A percentile compares a stretch with the other conserved stretches of the same genome.
Evolutionary conservation across 1,284 basidiomycete genomes (phyloP).

Genomic region (Sanguinoderma infundibulare): DNA sequence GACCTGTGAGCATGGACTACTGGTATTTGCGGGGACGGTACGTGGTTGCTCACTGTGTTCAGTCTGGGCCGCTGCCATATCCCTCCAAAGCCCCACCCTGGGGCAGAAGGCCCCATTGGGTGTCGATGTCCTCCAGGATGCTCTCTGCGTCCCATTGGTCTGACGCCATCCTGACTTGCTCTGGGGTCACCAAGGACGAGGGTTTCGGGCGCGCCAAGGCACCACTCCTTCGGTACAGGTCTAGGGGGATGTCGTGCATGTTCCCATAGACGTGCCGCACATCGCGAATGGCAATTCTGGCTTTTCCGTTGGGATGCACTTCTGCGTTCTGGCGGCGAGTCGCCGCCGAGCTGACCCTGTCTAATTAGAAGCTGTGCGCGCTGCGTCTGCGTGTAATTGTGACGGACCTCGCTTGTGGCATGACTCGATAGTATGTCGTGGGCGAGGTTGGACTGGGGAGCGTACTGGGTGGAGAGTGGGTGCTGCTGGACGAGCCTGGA

Average conservation of each 20-base stretch:
- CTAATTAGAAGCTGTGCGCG: background rate
- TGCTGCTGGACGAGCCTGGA: background rate
- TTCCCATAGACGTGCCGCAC: conserved; percentile 4
- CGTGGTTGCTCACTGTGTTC: background rate
- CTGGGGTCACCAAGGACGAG: conserved; percentile 4
- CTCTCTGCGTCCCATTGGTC: conserved; percentile 4
- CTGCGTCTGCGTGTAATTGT: background rate
- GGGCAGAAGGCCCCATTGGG: conserved; percentile 8
- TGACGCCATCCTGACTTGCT: conserved; percentile 1
- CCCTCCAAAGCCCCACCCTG: conserved; percentile 5
- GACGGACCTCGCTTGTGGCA: background rate
- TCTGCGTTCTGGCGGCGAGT: background rate
- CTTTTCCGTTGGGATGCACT: conserved; percentile 8
- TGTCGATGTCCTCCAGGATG: conserved; percentile 12
- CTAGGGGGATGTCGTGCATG: background rate
- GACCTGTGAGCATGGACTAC: no score
- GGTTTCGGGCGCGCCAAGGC: background rate
- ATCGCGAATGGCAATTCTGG: conserved; percentile 6
- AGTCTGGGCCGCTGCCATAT: background rate
- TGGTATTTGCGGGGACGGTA: background rate
- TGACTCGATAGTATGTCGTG: background rate
- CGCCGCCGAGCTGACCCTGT: background rate
- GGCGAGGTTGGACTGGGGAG: background rate
- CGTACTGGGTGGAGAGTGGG: background rate
- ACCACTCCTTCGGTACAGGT: background rate